These are phyloP conservation scores for Metarhizium anisopliae DNA, from an alignment of 2,329 filamentous ascomycete genomes.

Conservation along the genomic window DNA sequence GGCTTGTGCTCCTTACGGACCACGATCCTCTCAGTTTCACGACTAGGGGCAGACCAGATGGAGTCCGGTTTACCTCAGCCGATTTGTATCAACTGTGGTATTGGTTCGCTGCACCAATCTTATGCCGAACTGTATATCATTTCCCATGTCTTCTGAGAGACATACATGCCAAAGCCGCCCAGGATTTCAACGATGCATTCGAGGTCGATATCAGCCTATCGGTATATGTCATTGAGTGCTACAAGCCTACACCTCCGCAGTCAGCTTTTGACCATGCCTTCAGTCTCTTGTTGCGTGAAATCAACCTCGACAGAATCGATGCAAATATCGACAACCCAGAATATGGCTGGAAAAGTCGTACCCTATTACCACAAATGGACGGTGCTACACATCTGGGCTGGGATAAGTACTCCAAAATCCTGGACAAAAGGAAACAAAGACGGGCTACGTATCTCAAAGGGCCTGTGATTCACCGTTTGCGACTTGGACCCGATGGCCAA, in stretches of 20 bases:
- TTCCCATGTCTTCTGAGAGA: not conserved
- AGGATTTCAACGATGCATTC: not conserved
- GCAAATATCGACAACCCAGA: not conserved
- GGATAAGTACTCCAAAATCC: not conserved
- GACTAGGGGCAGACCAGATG: not conserved
- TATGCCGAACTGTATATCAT: not conserved
- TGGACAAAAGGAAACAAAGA: not conserved
- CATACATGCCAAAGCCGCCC: not conserved
- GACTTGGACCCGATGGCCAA: not conserved
- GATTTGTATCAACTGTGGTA: conserved; percentile 1
- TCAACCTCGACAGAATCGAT: not conserved
- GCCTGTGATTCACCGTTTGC: not conserved
- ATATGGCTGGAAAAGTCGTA: not conserved
- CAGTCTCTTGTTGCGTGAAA: not conserved
- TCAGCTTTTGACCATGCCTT: not conserved
- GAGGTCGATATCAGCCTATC: conserved; percentile 3
- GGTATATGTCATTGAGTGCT: conserved; percentile 3
- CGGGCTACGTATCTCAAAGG: not conserved
- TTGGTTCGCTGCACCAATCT: not conserved
- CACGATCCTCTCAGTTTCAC: not conserved
- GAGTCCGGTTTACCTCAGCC: not conserved
- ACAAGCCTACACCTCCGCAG: conserved; percentile 1
- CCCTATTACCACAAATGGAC: not conserved
- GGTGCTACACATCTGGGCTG: not conserved
- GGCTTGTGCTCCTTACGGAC: conserved; percentile 1